Percentiles rank a stretch among this genome's conserved stretches.
Conservation (phyloP, 1,284 basidiomycete species). For the Sphagnurus paluster region DNA sequence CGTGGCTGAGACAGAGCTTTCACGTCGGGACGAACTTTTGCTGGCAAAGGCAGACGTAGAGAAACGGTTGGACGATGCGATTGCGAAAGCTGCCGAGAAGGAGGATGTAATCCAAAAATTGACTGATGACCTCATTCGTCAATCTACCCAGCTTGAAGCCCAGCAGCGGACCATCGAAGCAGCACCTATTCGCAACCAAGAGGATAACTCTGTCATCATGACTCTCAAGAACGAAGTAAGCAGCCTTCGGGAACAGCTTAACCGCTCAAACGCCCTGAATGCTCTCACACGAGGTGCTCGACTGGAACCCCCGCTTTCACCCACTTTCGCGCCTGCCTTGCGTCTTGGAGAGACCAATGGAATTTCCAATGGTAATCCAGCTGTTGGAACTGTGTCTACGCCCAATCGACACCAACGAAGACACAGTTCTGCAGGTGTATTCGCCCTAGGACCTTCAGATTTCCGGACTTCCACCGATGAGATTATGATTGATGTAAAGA, state of each 20-base stretch:
- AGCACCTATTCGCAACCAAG: slow-evolving; percentile 63
- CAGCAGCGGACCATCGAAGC: slow-evolving; percentile 70
- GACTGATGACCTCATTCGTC: slow-evolving; percentile 73
- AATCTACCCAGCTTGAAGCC: slow-evolving; percentile 79
- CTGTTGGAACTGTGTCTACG: slow-evolving; percentile 36
- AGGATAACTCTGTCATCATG: slow-evolving; percentile 84
- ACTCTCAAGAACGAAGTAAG: slow-evolving; percentile 92
- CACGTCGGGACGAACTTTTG: slow-evolving; percentile 78
- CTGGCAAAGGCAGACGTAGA: slow-evolving; percentile 83
- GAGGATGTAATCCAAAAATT: slow-evolving; percentile 84
- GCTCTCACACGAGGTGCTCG: slow-evolving; percentile 73
- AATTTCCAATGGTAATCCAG: slow-evolving; percentile 12
- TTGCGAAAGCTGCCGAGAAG: slow-evolving; percentile 78
- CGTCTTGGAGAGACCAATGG: slow-evolving; percentile 56
- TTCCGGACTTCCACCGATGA: slow-evolving; percentile 78
- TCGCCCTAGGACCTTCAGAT: slow-evolving; percentile 60
- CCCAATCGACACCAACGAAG: slow-evolving; percentile 70
- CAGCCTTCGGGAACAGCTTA: slow-evolving; percentile 91
- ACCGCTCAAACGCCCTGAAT: slow-evolving; percentile 89
- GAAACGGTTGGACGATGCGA: slow-evolving; percentile 75
- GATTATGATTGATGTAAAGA: slow-evolving; percentile 75
- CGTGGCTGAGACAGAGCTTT: slow-evolving; percentile 71
- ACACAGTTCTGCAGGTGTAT: slow-evolving; percentile 84
- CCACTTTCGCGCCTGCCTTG: slow-evolving; percentile 75
- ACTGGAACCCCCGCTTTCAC: slow-evolving; percentile 74